Percentiles rank a stretch among this genome's conserved stretches.
phyloP scores from a whole-genome alignment of 306 rosid species.

The Vicia sativa region DNA sequence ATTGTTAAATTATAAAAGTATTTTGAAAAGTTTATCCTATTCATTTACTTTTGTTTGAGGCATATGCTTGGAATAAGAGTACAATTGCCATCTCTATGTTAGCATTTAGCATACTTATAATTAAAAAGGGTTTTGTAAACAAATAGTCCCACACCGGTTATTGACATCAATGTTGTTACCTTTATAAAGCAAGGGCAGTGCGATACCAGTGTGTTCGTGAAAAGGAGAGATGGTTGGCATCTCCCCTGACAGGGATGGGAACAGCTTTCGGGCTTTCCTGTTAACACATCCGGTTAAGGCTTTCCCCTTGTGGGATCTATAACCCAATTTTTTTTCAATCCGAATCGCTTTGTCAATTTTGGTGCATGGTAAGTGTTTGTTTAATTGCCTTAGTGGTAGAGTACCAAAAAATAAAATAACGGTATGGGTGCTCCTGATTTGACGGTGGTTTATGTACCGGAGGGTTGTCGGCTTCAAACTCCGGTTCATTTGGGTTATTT shows the following conservation, averaged over 20 bases:
- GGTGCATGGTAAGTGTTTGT: too few species aligned
- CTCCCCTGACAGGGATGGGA: slow-evolving; percentile 46
- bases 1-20: too few species aligned
- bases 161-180: fast-evolving
- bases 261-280: slow-evolving; percentile 36
- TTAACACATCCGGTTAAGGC: slow-evolving; percentile 39
- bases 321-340: slow-evolving; percentile 36
- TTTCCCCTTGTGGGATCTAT: slow-evolving; percentile 34
- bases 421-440: slow-evolving; percentile 90
- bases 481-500: slow-evolving; percentile 68
- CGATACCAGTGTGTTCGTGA: slow-evolving; percentile 28
- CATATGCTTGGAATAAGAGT: too few species aligned
- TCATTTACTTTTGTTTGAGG: too few species aligned
- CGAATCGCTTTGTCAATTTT: too few species aligned
- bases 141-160: slow-evolving; percentile 12
- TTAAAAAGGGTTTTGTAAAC: too few species aligned
- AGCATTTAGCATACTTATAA: too few species aligned
- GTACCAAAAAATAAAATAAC: slow-evolving; percentile 47
- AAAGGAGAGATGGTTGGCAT: slow-evolving; percentile 48
- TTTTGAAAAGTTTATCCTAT: too few species aligned
- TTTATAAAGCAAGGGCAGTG: not conserved
- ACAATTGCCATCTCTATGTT: too few species aligned
- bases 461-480: slow-evolving; percentile 58
- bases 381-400: too few species aligned
- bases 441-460: slow-evolving; percentile 75